These are phyloP conservation scores for Suillus clintonianus DNA, from an alignment of 768 basidiomycete genomes.

Conservation along the genomic window DNA sequence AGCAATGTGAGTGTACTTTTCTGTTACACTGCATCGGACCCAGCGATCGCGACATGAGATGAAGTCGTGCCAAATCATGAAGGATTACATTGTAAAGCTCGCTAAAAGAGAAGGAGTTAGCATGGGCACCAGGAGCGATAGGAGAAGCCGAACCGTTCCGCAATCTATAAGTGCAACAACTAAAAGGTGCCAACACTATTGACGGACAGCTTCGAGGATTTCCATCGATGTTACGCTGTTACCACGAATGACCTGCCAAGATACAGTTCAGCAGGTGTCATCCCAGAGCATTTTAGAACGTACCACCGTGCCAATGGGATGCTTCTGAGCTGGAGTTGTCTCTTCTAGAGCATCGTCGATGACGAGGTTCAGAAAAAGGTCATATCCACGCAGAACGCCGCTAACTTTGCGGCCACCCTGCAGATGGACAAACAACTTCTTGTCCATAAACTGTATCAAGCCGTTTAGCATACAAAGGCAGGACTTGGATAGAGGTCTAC, in stretches of 20 bases:
- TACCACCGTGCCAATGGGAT: slow-evolving; percentile 91
- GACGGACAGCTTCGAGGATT: slow-evolving; percentile 66
- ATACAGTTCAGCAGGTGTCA: background rate
- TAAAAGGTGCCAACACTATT: slow-evolving; percentile 2
- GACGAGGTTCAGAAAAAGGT: slow-evolving; percentile 97
- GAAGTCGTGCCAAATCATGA: background rate
- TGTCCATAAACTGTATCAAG: slow-evolving; percentile 90
- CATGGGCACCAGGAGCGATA: background rate
- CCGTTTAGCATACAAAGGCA: background rate
- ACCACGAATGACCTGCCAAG: slow-evolving; percentile 84
- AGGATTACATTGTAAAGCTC: background rate
- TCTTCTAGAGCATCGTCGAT: slow-evolving; percentile 96
- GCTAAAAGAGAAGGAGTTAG: background rate
- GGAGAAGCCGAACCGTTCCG: background rate
- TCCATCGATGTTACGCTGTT: slow-evolving; percentile 98
- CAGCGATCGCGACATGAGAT: background rate
- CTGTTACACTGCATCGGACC: background rate
- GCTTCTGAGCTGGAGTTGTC: slow-evolving; percentile 84
- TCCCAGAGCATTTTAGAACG: slow-evolving; percentile 31
- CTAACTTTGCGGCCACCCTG: slow-evolving; percentile 96
- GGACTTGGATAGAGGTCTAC: slow-evolving; percentile 41
- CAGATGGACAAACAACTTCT: slow-evolving; percentile 90
- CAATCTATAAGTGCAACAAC: slow-evolving; percentile 9
- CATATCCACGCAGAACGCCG: slow-evolving; percentile 93
- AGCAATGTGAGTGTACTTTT: background rate